Percentiles rank a stretch among this genome's conserved stretches.
Conservation (phyloP, 2,329 filamentous ascomycete species). For the Pseudomassariella vexata region DNA sequence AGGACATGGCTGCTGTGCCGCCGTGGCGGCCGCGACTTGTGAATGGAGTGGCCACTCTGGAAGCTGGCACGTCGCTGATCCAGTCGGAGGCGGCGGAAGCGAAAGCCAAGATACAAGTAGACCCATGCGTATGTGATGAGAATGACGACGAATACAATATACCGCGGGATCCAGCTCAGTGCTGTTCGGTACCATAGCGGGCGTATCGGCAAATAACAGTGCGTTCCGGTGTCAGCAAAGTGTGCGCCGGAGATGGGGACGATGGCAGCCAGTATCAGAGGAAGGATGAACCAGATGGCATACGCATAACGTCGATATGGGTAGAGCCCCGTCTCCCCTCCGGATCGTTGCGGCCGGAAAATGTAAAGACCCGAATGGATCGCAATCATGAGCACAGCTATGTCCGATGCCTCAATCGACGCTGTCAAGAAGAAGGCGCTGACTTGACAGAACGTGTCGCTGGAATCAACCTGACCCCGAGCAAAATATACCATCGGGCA, state of each 20-base stretch:
- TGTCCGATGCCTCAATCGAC: conserved; percentile 65
- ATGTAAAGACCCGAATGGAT: conserved; percentile 69
- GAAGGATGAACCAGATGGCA: conserved; percentile 48
- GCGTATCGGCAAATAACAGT: conserved; percentile 63
- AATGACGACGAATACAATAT: conserved; percentile 60
- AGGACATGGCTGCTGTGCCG: conserved; percentile 9
- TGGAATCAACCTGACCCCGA: conserved; percentile 41
- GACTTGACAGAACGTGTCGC: conserved; percentile 57
- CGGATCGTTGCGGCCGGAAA: conserved; percentile 45
- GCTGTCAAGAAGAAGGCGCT: conserved; percentile 63
- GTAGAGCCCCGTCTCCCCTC: conserved; percentile 60
- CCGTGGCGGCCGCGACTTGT: conserved; percentile 7
- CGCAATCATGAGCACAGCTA: conserved; percentile 67
- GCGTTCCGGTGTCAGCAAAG: conserved; percentile 21
- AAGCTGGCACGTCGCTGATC: conserved; percentile 20
- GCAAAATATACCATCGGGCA: conserved; percentile 56
- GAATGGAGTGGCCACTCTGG: conserved; percentile 9
- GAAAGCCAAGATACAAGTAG: conserved; percentile 58
- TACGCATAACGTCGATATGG: conserved; percentile 59
- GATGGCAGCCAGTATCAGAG: conserved; percentile 46
- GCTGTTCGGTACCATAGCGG: conserved; percentile 65
- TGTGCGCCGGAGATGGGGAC: conserved; percentile 22
- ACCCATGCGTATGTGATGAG: conserved; percentile 60
- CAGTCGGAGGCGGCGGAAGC: conserved; percentile 33
- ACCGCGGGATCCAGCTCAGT: conserved; percentile 69